phyloP scores from a whole-genome alignment of 1,139 yeast genomes.

The Kodamaea arcana region DNA sequence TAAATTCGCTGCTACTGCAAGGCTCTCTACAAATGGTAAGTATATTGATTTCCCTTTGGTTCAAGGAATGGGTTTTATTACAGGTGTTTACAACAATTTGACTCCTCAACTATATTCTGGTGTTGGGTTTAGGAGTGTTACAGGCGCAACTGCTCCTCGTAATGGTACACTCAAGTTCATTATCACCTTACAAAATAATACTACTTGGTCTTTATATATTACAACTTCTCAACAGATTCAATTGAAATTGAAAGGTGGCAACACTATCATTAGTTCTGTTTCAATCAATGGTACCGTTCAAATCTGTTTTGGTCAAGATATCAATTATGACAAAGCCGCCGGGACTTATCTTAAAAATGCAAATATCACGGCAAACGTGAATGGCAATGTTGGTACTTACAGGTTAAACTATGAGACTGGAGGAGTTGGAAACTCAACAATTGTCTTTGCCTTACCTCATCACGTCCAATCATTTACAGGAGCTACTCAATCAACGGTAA shows the following conservation, averaged over 20 bases:
- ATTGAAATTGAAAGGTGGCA: slow-evolving; percentile 40
- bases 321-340: slow-evolving; percentile 25
- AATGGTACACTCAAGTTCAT: slow-evolving; percentile 30
- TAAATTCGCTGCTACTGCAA: slow-evolving; percentile 10
- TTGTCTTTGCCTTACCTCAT: slow-evolving; percentile 67
- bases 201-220: slow-evolving; percentile 46
- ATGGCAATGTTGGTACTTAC: slow-evolving; percentile 39
- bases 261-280: slow-evolving; percentile 36
- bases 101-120: slow-evolving; percentile 8
- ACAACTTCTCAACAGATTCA: slow-evolving; percentile 54
- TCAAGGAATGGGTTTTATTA: slow-evolving; percentile 71
- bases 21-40: slow-evolving; percentile 13
- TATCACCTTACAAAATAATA: slow-evolving; percentile 28
- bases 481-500: slow-evolving; percentile 27
- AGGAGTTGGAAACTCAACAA: slow-evolving; percentile 49
- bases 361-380: slow-evolving; percentile 20
- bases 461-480: slow-evolving; percentile 49
- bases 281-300: slow-evolving; percentile 53
- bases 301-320: slow-evolving; percentile 17
- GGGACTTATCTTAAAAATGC: slow-evolving; percentile 32
- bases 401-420: slow-evolving; percentile 45
- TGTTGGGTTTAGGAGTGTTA: slow-evolving; percentile 22
- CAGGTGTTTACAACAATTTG: slow-evolving; percentile 34
- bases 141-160: slow-evolving; percentile 1
- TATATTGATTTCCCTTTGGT: slow-evolving; percentile 38